phyloP scores from a whole-genome alignment of 768 basidiomycete genomes.

The Ephemerocybe angulata region DNA sequence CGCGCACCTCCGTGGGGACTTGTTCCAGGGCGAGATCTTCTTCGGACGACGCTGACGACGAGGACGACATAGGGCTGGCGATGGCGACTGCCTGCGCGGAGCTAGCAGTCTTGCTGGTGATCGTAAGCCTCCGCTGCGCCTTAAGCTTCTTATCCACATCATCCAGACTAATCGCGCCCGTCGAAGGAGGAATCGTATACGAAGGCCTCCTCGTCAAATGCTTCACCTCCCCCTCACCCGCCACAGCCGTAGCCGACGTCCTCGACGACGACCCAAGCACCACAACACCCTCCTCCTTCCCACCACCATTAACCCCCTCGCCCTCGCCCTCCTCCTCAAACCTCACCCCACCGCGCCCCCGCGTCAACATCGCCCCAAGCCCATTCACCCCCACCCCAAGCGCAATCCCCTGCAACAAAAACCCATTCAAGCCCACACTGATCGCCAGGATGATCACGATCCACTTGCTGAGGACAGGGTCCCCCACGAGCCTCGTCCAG shows the following conservation, averaged over 20 bases:
- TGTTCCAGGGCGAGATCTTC: conserved; percentile 1
- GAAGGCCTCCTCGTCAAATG: conserved; percentile 4
- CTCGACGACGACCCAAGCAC: conserved; percentile 1
- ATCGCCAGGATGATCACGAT: conserved; percentile 85
- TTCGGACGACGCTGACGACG: conserved; percentile 2
- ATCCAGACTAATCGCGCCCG: conserved; percentile 49
- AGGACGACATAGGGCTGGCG: conserved; percentile 7
- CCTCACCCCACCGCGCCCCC: conserved; percentile 22
- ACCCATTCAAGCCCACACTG: conserved; percentile 88
- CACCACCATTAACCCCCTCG: not conserved
- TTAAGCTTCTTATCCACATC: conserved; percentile 52
- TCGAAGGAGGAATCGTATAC: conserved; percentile 11
- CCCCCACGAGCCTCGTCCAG: conserved; percentile 90
- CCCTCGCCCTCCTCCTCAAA: conserved; percentile 26
- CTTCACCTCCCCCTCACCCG: not conserved
- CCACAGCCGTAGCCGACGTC: not conserved
- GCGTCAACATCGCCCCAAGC: conserved; percentile 19
- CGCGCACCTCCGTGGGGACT: conserved; percentile 30
- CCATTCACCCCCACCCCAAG: conserved; percentile 40
- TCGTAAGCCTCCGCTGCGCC: conserved; percentile 26
- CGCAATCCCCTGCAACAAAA: conserved; percentile 82
- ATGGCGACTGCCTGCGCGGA: conserved; percentile 6
- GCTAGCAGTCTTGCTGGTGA: conserved; percentile 14
- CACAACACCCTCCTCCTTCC: not conserved
- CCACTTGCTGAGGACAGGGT: conserved; percentile 93